Base-by-base conservation (phyloP, 768 basidiomycete species). In the Mycena belliarum region DNA sequence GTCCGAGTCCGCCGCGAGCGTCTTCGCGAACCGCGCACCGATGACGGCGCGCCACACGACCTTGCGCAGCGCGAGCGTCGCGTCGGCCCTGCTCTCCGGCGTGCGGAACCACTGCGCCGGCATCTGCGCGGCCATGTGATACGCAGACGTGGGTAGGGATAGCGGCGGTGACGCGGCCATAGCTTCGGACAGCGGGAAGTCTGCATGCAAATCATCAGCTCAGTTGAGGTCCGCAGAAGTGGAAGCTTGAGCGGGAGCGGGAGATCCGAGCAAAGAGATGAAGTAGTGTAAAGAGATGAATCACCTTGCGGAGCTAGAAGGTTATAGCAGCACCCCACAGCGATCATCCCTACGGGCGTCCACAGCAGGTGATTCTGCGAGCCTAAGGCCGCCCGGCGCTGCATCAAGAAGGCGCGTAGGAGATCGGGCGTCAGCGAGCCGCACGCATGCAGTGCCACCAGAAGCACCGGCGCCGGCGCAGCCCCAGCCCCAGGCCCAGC, bases 291-390 rank as follows among this genome's bases (percentile, higher is more conserved):
- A 2, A 15, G 21, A n/a, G 48, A 49, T 52, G n/a, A 45, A 58
- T 28, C 44, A 83, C 87, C 86, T 65, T 75, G 63, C 12, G 78
- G 71, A 28, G 75, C 71, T 73, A 91, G 79, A 60, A 89, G 75
- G 66, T 91, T 91, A 69, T 91, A 92, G 69, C 90, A 92, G 59
- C 90, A 92, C 4, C 90, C 89, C 16, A 91, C 88, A 9, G 84
- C 77, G 41, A 88, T 78, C 1, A 82, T 74, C 3, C 76, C 83
- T 16, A 76, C 73, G 6, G 84, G 77, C 41, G 63, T 70, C 88
- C 88, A 89, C 59, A 37, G 15, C 14, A 23, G 42, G n/a, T 53
- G 46, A 49, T 49, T 57, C 21, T 38, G 48, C 48, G 56, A n/a
- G 44, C 48, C 28, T 47, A 56, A n/a, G 46, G 49, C 28, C 14